phyloP scores from a whole-genome alignment of 2,329 filamentous ascomycete species.

The Helotiales sp. region DNA sequence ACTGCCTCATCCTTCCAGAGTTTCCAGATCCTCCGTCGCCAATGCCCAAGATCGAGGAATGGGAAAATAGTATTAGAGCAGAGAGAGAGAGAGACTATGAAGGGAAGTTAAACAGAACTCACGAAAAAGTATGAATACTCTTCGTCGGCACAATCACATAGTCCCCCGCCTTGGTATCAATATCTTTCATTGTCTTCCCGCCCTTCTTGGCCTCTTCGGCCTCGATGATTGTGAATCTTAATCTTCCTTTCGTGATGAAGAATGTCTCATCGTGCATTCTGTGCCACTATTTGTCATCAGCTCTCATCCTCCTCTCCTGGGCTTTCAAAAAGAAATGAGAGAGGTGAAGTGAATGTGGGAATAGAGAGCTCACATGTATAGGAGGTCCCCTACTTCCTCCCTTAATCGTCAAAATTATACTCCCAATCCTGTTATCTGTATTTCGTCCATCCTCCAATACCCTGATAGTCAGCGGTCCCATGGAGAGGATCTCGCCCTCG shows the following conservation, averaged over 20 bases:
- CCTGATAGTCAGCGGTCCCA: slow-evolving; percentile 48
- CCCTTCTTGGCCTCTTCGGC: not conserved
- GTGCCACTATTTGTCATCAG: slow-evolving; percentile 35
- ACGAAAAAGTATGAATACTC: slow-evolving; percentile 52
- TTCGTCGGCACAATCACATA: slow-evolving; percentile 55
- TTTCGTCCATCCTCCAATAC: slow-evolving; percentile 35
- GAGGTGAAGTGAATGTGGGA: no score
- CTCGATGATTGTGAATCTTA: slow-evolving; percentile 47
- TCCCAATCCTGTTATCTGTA: slow-evolving; percentile 48
- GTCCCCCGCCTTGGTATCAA: slow-evolving; percentile 52
- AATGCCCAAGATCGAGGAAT: not conserved
- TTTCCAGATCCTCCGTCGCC: not conserved
- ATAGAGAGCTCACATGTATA: not conserved
- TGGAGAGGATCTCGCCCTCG: slow-evolving; percentile 44
- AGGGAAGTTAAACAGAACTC: no score
- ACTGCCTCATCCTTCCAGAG: no score
- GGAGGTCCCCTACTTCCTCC: slow-evolving; percentile 28
- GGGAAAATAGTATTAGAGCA: not conserved
- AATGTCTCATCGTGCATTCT: slow-evolving; percentile 61
- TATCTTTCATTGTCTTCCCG: slow-evolving; percentile 37
- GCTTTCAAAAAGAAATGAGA: not conserved
- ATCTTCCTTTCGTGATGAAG: slow-evolving; percentile 50
- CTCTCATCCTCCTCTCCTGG: slow-evolving; percentile 29
- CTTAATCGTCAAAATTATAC: slow-evolving; percentile 49
- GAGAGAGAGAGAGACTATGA: no score